Evolutionary conservation across 2,329 filamentous ascomycete genomes (phyloP).

Genomic region (Lachnellula suecica): DNA sequence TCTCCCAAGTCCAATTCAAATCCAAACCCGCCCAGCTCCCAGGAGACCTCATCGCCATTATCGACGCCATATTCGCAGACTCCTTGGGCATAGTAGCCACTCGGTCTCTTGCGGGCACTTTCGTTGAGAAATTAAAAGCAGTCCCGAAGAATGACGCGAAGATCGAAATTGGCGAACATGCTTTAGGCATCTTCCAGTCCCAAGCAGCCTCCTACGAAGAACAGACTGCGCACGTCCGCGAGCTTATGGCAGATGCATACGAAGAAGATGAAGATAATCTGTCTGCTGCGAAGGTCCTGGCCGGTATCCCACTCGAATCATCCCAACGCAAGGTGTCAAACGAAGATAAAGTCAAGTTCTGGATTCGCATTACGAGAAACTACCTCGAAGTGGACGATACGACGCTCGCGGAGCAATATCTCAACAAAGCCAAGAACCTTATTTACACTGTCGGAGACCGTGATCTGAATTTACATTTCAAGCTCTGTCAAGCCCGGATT

Average conservation of each 20-base stretch:
- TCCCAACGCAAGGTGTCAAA: conserved; percentile 83
- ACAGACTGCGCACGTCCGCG: conserved; percentile 75
- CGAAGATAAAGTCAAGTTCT: conserved; percentile 79
- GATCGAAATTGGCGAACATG: conserved; percentile 73
- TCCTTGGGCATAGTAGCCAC: conserved; percentile 33
- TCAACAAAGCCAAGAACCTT: conserved; percentile 94
- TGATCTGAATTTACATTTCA: conserved; percentile 78
- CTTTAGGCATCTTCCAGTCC: conserved; percentile 64
- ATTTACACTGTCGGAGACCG: conserved; percentile 76
- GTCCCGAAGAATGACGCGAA: conserved; percentile 64
- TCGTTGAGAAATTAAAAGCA: conserved; percentile 61
- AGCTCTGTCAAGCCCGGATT: conserved; percentile 89
- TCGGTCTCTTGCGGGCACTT: conserved; percentile 40
- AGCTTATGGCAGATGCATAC: conserved; percentile 79
- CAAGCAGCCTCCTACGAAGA: conserved; percentile 76
- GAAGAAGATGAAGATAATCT: conserved; percentile 80
- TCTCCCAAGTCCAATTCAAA: conserved; percentile 38
- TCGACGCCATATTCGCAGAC: conserved; percentile 33
- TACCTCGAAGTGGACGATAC: conserved; percentile 94
- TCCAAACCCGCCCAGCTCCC: conserved; percentile 20
- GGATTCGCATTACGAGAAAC: conserved; percentile 92
- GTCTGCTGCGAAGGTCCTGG: conserved; percentile 73
- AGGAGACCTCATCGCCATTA: conserved; percentile 29
- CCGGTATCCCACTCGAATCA: conserved; percentile 83
- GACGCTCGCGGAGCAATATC: conserved; percentile 77